Conservation (phyloP, 2,329 filamentous ascomycete genomes). For the Xylaria sp. region DNA sequence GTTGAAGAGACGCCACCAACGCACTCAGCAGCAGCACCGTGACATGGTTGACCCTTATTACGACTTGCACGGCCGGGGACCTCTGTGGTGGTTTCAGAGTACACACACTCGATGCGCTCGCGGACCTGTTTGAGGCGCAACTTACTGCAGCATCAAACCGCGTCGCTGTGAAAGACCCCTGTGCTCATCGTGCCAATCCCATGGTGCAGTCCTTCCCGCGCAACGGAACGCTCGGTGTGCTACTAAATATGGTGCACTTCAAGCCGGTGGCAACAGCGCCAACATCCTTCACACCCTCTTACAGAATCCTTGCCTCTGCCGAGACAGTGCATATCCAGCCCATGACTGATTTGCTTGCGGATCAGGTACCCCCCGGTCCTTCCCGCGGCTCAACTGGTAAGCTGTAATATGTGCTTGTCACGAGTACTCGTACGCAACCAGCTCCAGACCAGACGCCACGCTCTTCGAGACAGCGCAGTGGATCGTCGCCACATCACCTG, state of each 20-base stretch:
- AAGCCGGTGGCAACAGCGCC: slow-evolving; percentile 26
- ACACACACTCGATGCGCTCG: slow-evolving; percentile 27
- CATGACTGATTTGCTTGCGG: slow-evolving; percentile 21
- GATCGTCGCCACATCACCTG: slow-evolving; percentile 25
- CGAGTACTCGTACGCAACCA: slow-evolving; percentile 17
- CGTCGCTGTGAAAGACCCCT: slow-evolving; percentile 26
- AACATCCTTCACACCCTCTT: slow-evolving; percentile 27
- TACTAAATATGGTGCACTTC: slow-evolving; percentile 30
- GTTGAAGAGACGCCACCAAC: slow-evolving; percentile 11
- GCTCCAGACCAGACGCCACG: slow-evolving; percentile 26
- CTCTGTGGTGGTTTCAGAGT: slow-evolving; percentile 27
- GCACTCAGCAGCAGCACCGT: slow-evolving; percentile 22
- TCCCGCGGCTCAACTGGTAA: slow-evolving; percentile 29
- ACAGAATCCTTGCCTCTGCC: slow-evolving; percentile 24
- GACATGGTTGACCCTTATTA: slow-evolving; percentile 26
- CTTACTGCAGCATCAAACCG: slow-evolving; percentile 23
- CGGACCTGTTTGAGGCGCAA: slow-evolving; percentile 26
- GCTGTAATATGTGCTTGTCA: too few relatives aligned
- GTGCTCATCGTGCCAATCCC: slow-evolving; percentile 25
- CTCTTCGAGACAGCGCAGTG: slow-evolving; percentile 23
- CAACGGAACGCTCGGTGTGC: slow-evolving; percentile 26
- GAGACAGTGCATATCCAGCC: slow-evolving; percentile 27
- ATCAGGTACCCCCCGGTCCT: slow-evolving; percentile 17
- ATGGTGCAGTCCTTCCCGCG: slow-evolving; percentile 29
- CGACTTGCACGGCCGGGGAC: slow-evolving; percentile 25